phyloP scores from a whole-genome alignment of 495 filamentous ascomycete genomes.

The Aspergillus haitiensis region DNA sequence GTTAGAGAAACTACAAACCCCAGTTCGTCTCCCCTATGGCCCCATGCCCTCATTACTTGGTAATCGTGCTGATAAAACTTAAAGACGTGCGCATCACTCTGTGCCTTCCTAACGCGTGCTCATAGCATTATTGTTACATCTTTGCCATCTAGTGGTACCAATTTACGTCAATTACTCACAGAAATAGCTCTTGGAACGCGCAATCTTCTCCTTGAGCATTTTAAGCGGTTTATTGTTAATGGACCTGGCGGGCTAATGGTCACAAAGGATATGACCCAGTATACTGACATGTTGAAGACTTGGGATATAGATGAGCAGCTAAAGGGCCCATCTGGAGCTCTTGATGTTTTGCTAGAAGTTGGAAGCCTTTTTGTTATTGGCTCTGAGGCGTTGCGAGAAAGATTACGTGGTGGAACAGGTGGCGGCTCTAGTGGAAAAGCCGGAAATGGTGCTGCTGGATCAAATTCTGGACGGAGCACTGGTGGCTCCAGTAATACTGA shows the following conservation, averaged over 20 bases:
- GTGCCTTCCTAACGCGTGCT: conserved; percentile 69
- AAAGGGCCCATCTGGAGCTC: conserved; percentile 57
- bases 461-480: conserved; percentile 27
- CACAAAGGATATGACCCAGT: conserved; percentile 91
- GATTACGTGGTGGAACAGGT: conserved; percentile 58
- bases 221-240: conserved; percentile 89
- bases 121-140: conserved; percentile 61
- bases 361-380: conserved; percentile 97
- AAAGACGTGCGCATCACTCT: conserved; percentile 74
- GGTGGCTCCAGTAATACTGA: conserved; percentile 36
- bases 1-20: conserved; percentile 81
- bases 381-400: conserved; percentile 80
- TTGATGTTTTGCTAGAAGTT: conserved; percentile 88
- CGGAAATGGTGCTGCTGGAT: conserved; percentile 21
- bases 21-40: conserved; percentile 41
- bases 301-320: conserved; percentile 71
- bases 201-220: conserved; percentile 79
- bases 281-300: conserved; percentile 75
- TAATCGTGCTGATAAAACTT: neutral
- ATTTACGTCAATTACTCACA: conserved; percentile 73
- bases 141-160: conserved; percentile 69
- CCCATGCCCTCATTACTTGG: neutral
- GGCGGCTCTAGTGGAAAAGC: conserved; percentile 29
- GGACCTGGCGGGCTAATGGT: conserved; percentile 92
- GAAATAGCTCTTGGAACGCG: conserved; percentile 83